Base-by-base conservation (phyloP, 2,329 filamentous ascomycete species). In the Penicillium concentricum region DNA sequence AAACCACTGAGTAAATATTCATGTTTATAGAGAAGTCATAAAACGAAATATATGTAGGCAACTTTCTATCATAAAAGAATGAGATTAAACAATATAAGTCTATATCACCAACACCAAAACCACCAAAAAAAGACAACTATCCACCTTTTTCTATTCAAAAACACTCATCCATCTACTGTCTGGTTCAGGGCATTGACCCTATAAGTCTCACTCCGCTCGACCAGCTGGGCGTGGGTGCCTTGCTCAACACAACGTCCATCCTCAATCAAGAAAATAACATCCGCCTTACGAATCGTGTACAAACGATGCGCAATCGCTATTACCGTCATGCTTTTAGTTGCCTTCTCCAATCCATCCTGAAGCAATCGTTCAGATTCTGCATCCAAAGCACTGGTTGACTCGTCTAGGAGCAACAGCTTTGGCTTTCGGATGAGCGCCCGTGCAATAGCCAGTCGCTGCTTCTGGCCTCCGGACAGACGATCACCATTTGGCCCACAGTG, bases 191-290 rank as follows among this genome's bases (percentile, higher is more conserved):
- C 70, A 63, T 74, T 75, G 15, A 69, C 67, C 44, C 69, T 65
- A 54, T 77, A 77, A 43, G 67, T 69, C 32, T 74, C 74, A 42
- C 66, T 71, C 18, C 67, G 56, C 52, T 63, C 72, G 43, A 87
- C 73, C 60, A 88, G 73, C 66, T 87, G 83, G 3, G 78, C 76
- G 67, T 88, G 85, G 20, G 79, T 81, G n/a, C 87, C 86, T 49
- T 77, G 73, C 67, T 88, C 85, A 2, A 84, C 78, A 46, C 88
- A 81, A 30, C 69, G 81, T 1, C 89, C 87, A 56, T 84, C 81
- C 32, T 89, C 88, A 41, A 93, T 83, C 4, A 92, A 86, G 64
- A 89, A 91, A 47, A 92, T 92, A 18, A 87, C 78, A 68, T 93
- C 87, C 2, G 89, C 89, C 64, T 91, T 87, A 69, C 89, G 87